These are phyloP conservation scores for Rhodotorula kratochvilovae DNA, from an alignment of 768 basidiomycete species.

Conservation along the genomic window DNA sequence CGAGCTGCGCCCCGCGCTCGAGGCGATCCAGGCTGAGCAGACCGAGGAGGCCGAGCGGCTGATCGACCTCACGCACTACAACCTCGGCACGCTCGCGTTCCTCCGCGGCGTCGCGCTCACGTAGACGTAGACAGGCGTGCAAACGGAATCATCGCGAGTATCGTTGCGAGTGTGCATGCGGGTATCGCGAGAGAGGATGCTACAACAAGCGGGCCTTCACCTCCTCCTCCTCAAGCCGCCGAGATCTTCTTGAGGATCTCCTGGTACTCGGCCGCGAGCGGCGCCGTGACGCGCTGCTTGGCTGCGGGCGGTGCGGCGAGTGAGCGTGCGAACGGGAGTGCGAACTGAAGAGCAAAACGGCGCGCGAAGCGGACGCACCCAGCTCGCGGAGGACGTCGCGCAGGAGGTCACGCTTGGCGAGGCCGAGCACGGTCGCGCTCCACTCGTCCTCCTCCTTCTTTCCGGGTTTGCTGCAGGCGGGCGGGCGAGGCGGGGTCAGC, in stretches of 20 bases:
- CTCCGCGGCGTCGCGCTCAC: constrained; percentile 35
- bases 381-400: constrained; percentile 74
- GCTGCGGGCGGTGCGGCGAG: constrained; percentile 50
- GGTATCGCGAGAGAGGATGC: no score
- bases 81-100: constrained; percentile 49
- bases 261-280: constrained; percentile 76
- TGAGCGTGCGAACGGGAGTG: background rate
- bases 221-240: background rate
- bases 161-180: background rate
- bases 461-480: constrained; percentile 60
- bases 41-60: constrained; percentile 71
- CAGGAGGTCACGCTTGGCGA: constrained; percentile 74
- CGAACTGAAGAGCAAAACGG: constrained; percentile 7
- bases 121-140: no score
- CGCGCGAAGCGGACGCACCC: constrained; percentile 5
- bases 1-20: constrained; percentile 61
- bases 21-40: constrained; percentile 63
- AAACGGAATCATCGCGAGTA: no score
- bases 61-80: constrained; percentile 48
- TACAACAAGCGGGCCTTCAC: no score
- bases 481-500: background rate
- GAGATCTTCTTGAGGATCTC: constrained; percentile 55
- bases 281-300: constrained; percentile 67
- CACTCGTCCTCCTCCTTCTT: constrained; percentile 58
- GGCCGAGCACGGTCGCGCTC: constrained; percentile 64